Evolutionary conservation across 2,329 filamentous ascomycete genomes (phyloP), one percentile per base, ranked within the genome.

Genomic region (Alternaria sp.): DNA sequence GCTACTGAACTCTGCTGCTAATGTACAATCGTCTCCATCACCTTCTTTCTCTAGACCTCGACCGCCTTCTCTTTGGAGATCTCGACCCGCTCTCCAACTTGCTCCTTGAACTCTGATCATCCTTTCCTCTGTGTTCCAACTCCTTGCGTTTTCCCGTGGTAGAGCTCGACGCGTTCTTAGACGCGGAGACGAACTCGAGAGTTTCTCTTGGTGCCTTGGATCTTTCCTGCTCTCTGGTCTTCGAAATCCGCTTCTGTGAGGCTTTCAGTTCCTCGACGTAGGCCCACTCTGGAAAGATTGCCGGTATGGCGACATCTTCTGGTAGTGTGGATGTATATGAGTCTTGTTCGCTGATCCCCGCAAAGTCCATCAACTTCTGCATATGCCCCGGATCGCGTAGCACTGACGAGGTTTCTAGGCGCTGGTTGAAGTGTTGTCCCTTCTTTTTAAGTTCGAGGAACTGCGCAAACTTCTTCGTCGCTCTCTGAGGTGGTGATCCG

Each of bases 391-490:
- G 92, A 73, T 94, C 94, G 53, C 87, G 86, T 60, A 94, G 81
- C 8, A 90, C 87, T 0, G 86, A 80, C 0, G 89, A 91, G 59
- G 85, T 84, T 36, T 90, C 86, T 9, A 95, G 82, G 63, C 90
- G 89, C 69, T 88, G 83, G 76, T 95, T 94, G 83, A 94, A 94
- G 78, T 95, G 92, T 16, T 89, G 84, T 5, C 89, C 89, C 64
- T 90, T 87, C 72, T 87, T 88, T 80, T 95, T 95, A n/a, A 94
- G 84, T 46, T 87, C 84, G 0, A 94, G 85, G 67, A 95, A 94
- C 60, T 88, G 87, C 64, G 87, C 85, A 68, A 94, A 90, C 70
- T 92, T 93, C 67, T 86, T 84, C 52, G 85, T 89, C 12, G 88
- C 72, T 40, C 68, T 70, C 43, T 78, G 76, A 20, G 79, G 79